phyloP scores from a whole-genome alignment of 352 stramenopile genomes.

The Phytophthora pisi region DNA sequence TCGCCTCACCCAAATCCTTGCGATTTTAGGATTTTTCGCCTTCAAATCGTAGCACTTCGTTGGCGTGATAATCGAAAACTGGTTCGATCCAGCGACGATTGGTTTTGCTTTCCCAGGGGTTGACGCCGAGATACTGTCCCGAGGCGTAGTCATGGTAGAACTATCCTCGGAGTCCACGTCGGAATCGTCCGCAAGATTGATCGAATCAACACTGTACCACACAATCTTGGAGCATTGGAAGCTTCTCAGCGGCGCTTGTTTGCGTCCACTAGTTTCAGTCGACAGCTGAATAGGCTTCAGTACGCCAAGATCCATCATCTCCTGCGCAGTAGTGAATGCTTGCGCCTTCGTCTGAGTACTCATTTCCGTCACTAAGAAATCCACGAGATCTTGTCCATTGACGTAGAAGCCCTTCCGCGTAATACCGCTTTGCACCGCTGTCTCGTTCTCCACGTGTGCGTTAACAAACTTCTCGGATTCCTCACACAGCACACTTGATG shows the following conservation, averaged over 20 bases:
- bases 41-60: conserved; percentile 90
- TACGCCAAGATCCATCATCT: conserved; percentile 76
- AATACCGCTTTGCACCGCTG: conserved; percentile 37
- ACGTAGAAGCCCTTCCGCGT: conserved; percentile 77
- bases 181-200: conserved; percentile 73
- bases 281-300: conserved; percentile 53
- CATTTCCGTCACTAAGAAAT: conserved; percentile 74
- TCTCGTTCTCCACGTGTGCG: conserved; percentile 40
- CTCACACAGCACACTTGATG: conserved; percentile 66
- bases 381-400: conserved; percentile 73
- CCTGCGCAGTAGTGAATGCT: conserved; percentile 72
- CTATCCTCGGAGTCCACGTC: conserved; percentile 76
- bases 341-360: conserved; percentile 63
- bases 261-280: conserved; percentile 18
- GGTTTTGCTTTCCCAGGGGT: conserved; percentile 28
- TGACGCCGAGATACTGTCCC: conserved; percentile 25
- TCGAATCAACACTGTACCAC: conserved; percentile 84
- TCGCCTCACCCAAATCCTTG: conserved; percentile 70
- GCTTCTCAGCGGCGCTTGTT: conserved; percentile 31
- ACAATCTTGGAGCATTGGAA: conserved; percentile 83
- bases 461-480: conserved; percentile 69
- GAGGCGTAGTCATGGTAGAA: conserved; percentile 34
- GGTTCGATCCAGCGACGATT: conserved; percentile 53
- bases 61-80: conserved; percentile 88
- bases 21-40: conserved; percentile 73